phyloP scores from a whole-genome alignment of 306 rosid species.

The Betula pendula region DNA sequence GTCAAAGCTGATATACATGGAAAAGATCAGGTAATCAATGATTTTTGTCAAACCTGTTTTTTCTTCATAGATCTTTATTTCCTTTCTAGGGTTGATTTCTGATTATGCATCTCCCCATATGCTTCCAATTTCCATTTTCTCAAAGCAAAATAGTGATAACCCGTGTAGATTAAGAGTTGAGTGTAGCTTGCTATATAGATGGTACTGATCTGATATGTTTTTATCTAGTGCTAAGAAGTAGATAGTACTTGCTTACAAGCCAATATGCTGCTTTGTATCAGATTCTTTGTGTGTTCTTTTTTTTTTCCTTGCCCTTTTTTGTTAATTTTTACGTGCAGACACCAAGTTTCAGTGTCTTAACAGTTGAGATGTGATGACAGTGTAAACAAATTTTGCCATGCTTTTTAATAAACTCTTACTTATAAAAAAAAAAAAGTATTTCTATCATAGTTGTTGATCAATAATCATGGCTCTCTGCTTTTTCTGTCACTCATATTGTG shows the following conservation, averaged over 20 bases:
- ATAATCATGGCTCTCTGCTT: neutral
- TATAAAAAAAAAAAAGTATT: too few relatives aligned
- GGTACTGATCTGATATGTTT: neutral
- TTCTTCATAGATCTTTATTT: neutral
- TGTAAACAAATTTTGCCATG: neutral
- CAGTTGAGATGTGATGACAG: neutral
- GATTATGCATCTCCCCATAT: neutral
- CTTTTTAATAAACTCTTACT: too few relatives aligned
- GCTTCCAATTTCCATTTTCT: neutral
- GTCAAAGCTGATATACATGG: constrained; percentile 92
- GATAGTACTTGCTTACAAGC: neutral
- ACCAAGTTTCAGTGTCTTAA: neutral
- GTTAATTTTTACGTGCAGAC: too few relatives aligned
- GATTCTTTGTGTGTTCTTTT: neutral
- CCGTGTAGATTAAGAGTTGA: neutral
- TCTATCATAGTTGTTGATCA: neutral
- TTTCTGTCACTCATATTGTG: neutral
- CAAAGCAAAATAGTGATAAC: neutral
- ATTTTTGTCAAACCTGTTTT: constrained; percentile 9
- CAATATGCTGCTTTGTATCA: neutral
- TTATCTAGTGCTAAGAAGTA: neutral
- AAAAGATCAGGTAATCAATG: constrained; percentile 86
- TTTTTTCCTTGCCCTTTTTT: neutral
- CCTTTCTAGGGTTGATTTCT: neutral
- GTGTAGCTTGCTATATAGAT: neutral